Base-by-base conservation (phyloP, 768 basidiomycete genomes). In the Pleurotus tuoliensis region DNA sequence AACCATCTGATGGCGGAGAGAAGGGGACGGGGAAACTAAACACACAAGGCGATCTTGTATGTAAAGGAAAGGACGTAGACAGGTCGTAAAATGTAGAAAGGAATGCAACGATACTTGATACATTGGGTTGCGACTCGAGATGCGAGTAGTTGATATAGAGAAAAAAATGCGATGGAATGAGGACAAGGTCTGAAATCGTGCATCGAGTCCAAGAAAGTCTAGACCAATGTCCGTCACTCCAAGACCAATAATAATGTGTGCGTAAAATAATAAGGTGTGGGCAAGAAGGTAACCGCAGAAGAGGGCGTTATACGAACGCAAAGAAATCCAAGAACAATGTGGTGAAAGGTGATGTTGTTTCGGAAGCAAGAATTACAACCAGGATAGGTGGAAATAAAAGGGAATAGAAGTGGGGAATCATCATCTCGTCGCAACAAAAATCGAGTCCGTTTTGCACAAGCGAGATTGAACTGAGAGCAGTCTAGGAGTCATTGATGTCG, bases 51-150 rank as follows among this genome's bases (percentile, higher is more conserved):
- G 37, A 12, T 53, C 51, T 40, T 53, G 51, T 12, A 53, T 41
- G 39, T 53, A n/a, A 25, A 39, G 39, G 39, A n/a, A 53, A 43
- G 41, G 51, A 20, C 51, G 41, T 53, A 25, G 39, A 43, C 51
- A 38, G 39, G 39, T 53, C 51, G 51, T 53, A 41, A 53, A 34
- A 53, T 30, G 20, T 30, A 39, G 30, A 51, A 39, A 41, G n/a
- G 4, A 22, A 53, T 53, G 51, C 51, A 40, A 53, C 51, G 51
- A 41, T 53, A 53, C 51, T 53, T 53, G 51, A 53, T 53, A 53
- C 51, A 53, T 53, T 53, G 51, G 22, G 51, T 53, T 53, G 51
- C 51, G 51, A 53, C 27, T 53, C 51, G 51, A 53, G 51, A 53
- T 53, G 22, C 12, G 38, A 41, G 51, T 53, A 27, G 51, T 53